Conservation (phyloP, 106 monocot genomes). For the Dendrobium officinale region DNA sequence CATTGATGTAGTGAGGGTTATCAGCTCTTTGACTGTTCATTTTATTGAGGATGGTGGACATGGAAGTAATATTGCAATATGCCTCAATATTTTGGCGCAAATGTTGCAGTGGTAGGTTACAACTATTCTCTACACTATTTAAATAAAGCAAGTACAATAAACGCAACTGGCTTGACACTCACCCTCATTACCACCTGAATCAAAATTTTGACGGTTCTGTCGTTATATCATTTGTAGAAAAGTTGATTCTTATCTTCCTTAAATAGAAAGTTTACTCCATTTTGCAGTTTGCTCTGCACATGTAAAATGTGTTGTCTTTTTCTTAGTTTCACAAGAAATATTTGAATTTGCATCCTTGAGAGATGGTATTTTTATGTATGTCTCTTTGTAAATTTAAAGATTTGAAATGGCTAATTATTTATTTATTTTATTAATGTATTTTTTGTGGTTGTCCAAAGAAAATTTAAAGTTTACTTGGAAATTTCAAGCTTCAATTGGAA, state of each 20-base stretch:
- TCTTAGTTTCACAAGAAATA: not conserved
- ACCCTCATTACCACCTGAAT: not conserved
- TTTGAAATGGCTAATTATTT: not conserved
- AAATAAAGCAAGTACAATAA: not conserved
- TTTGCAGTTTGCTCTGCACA: not conserved
- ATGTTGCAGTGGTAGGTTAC: constrained; percentile 67
- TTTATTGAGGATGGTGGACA: constrained; percentile 37
- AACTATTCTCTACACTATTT: not conserved
- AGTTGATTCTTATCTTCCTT: not conserved
- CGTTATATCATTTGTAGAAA: not conserved
- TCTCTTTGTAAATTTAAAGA: not conserved
- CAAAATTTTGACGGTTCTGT: not conserved
- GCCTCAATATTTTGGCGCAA: constrained; percentile 64
- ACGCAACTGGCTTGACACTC: not conserved
- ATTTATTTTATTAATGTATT: not conserved
- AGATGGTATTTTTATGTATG: not conserved
- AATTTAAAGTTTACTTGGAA: not conserved
- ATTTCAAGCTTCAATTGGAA: not conserved
- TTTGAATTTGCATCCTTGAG: not conserved
- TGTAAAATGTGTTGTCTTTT: not conserved
- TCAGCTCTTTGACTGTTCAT: constrained; percentile 45
- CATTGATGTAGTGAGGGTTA: constrained; percentile 59
- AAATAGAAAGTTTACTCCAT: not conserved
- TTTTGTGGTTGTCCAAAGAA: not conserved
- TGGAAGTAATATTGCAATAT: constrained; percentile 31